Evolutionary conservation across 108 stramenopile genomes (phyloP), one percentile per base, ranked within the genome.

Genomic region (Cafeteria roenbergensis): DNA sequence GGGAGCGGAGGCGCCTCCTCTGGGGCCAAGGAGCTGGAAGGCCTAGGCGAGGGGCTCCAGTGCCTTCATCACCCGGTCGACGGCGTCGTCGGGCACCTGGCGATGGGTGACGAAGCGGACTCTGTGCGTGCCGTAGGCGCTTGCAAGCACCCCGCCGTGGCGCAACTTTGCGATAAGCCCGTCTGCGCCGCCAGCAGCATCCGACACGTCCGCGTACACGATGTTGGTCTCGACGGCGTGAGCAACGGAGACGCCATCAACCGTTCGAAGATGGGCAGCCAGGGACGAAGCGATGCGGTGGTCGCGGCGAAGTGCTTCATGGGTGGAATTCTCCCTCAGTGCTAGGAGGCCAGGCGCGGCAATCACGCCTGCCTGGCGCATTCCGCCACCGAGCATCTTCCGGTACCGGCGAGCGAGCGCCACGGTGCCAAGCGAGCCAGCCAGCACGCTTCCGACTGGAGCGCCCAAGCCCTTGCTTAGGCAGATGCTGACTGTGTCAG

Each of bases 401-500:
- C 96, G 63, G 54, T 87, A 85, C 61, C 91, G 79, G 57, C 84
- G 74, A 9, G 94, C 93, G 60, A 85, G 69, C 32, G 72, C 66
- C 28, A 79, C 58, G 53, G 82, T 80, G 32, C 87, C 90, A 0
- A 26, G 53, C 1, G 81, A 71, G 14, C 93, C 94, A 20, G 87
- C 89, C 34, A 98, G 75, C 27, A 95, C 82, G 33, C 87, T 86
- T 0, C 96, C 96, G 51, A 90, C 76, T 0, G 96, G 96, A 3
- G 94, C 85, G 17, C 96, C 94, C 62, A 98, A 69, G 27, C 92
- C 96, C 77, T 98, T 98, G 55, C 90, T 90, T 53, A 95, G 81
- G 75, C 96, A 98, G 29, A 94, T 78, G 4, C 87, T 79, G 38
- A 95, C 84, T 64, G 87, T 85, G 75, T 95, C 92, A 14, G 85